Evolutionary conservation across 2,329 filamentous ascomycete species (phyloP).

Genomic region (Aspergillus awamori): DNA sequence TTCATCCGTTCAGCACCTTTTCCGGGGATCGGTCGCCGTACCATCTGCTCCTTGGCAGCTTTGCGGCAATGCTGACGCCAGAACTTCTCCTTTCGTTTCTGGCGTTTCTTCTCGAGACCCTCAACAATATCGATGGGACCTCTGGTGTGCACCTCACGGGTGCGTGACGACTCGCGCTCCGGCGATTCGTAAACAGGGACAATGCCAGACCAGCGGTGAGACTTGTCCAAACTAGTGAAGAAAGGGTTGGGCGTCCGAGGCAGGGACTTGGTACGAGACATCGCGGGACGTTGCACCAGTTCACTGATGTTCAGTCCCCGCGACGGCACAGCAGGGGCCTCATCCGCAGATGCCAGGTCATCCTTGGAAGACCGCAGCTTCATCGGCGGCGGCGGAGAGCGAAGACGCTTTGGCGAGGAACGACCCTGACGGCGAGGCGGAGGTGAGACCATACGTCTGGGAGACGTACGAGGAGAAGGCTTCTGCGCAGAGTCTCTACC

Average conservation of each 20-base stretch:
- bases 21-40: constrained; percentile 71
- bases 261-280: constrained; percentile 81
- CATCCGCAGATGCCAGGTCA: constrained; percentile 44
- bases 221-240: constrained; percentile 45
- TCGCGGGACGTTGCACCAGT: constrained; percentile 64
- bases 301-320: constrained; percentile 56
- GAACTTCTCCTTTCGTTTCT: constrained; percentile 89
- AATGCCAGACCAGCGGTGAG: constrained; percentile 36
- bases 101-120: constrained; percentile 90
- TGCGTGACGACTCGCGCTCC: constrained; percentile 38
- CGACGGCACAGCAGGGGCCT: constrained; percentile 48
- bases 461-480: constrained; percentile 61
- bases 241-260: constrained; percentile 77
- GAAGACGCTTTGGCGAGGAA: constrained; percentile 66
- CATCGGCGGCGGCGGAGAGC: constrained; percentile 70
- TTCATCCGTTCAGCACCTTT: constrained; percentile 92
- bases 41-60: constrained; percentile 67
- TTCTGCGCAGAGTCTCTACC: constrained; percentile 53
- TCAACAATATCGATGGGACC: constrained; percentile 98
- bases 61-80: constrained; percentile 87
- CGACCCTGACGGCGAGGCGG: constrained; percentile 54
- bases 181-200: constrained; percentile 40
- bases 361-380: constrained; percentile 51
- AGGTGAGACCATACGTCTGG: constrained; percentile 62
- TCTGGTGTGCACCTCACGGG: constrained; percentile 68